A percentile compares a stretch with the other conserved stretches of the same genome.
phyloP scores from a whole-genome alignment of 1,284 basidiomycete species.

The Puccinia brachypodii region DNA sequence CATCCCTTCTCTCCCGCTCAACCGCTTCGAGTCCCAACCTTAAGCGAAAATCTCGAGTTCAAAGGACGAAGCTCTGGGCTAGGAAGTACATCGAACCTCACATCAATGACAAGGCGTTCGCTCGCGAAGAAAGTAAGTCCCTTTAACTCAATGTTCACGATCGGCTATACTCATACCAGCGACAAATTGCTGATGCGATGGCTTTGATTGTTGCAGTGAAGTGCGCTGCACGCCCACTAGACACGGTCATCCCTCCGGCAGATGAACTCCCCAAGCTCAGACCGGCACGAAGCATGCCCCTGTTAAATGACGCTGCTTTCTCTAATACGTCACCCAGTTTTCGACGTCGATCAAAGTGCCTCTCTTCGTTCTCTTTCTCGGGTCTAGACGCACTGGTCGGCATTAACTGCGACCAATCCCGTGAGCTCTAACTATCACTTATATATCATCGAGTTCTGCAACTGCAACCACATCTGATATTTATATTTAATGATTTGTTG shows the following conservation, averaged over 20 bases:
- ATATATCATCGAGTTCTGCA: neutral
- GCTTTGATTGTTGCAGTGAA: neutral
- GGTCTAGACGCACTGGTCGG: constrained; percentile 17
- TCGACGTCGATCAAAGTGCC: constrained; percentile 15
- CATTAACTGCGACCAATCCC: neutral
- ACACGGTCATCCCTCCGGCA: neutral
- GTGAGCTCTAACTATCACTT: neutral
- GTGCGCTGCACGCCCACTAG: neutral
- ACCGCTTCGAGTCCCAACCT: constrained; percentile 25
- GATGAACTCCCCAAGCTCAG: constrained; percentile 3
- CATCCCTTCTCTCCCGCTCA: neutral
- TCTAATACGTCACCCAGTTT: neutral
- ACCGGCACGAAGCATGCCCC: constrained; percentile 26
- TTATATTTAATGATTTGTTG: neutral
- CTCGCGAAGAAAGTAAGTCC: constrained; percentile 10
- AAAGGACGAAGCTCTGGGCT: constrained; percentile 6
- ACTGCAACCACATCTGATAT: neutral
- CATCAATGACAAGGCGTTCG: neutral
- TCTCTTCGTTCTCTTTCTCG: constrained; percentile 16
- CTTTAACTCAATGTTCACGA: neutral
- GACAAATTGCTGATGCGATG: neutral
- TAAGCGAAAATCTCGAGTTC: constrained; percentile 1
- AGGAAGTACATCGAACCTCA: constrained; percentile 1
- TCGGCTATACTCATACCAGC: neutral
- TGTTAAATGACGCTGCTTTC: neutral